phyloP scores from a whole-genome alignment of 1,284 basidiomycete genomes.

The Kwoniella shivajii region DNA sequence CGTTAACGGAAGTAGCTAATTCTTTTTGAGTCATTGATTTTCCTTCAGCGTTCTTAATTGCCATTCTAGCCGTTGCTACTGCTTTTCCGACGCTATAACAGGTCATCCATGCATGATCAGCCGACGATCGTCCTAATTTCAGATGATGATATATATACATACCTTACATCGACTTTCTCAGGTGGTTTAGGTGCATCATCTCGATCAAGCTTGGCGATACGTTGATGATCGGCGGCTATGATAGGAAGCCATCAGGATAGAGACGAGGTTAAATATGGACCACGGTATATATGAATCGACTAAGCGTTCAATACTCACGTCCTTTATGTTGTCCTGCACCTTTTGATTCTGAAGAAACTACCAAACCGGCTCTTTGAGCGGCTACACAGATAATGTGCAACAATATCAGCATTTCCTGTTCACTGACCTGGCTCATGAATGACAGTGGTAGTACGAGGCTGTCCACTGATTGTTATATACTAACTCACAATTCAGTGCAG shows the following conservation, averaged over 20 bases:
- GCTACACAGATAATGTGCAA: slow-evolving; percentile 14
- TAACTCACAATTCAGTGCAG: slow-evolving; percentile 42
- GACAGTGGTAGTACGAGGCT: too few relatives aligned
- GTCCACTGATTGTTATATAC: slow-evolving; percentile 17
- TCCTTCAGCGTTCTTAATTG: slow-evolving; percentile 53
- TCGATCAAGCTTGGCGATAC: slow-evolving; percentile 88
- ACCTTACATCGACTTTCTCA: slow-evolving; percentile 66
- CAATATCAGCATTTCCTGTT: too few relatives aligned
- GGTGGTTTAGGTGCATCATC: slow-evolving; percentile 97
- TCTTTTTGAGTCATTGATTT: slow-evolving; percentile 79
- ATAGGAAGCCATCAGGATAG: neutral
- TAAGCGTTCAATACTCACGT: slow-evolving; percentile 33
- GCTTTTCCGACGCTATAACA: slow-evolving; percentile 62
- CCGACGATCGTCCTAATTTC: neutral
- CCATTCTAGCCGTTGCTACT: slow-evolving; percentile 79
- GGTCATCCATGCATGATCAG: neutral
- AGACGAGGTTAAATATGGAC: too few relatives aligned
- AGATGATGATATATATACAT: slow-evolving; percentile 18
- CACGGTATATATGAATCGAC: too few relatives aligned
- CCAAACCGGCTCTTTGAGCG: slow-evolving; percentile 55
- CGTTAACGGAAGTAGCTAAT: slow-evolving; percentile 67
- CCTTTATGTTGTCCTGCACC: slow-evolving; percentile 41
- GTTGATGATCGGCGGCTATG: slow-evolving; percentile 85
- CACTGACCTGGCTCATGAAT: too few relatives aligned
- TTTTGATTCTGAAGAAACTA: slow-evolving; percentile 57